Conservation (phyloP, 2,329 filamentous ascomycete species). For the Orbilia quercus region DNA sequence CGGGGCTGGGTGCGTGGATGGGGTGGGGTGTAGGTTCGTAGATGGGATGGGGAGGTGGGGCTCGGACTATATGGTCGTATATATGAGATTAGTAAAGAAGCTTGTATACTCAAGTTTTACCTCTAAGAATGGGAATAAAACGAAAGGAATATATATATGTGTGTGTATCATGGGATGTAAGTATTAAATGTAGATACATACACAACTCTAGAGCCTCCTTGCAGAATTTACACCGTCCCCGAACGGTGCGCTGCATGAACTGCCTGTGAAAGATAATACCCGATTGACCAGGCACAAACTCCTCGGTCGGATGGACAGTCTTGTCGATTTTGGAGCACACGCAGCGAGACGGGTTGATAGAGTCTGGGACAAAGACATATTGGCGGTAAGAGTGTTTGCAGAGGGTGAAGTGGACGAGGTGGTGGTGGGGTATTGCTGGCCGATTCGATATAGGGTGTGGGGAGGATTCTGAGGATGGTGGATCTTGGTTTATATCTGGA, state of each 20-base stretch:
- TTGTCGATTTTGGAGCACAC: slow-evolving; percentile 7
- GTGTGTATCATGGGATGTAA: too few relatives aligned
- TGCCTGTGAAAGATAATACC: slow-evolving; percentile 1
- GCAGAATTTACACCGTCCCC: slow-evolving; percentile 10
- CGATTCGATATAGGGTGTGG: too few relatives aligned
- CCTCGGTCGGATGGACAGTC: neutral
- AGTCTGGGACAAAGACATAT: slow-evolving; percentile 21
- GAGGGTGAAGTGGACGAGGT: slow-evolving; percentile 20
- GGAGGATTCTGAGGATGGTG: neutral
- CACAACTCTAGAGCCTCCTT: neutral
- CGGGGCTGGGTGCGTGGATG: too few relatives aligned
- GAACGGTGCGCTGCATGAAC: slow-evolving; percentile 13
- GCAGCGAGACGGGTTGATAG: slow-evolving; percentile 5
- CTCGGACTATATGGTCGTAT: too few relatives aligned
- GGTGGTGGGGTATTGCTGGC: slow-evolving; percentile 10
- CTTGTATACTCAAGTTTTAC: too few relatives aligned
- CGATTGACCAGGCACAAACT: slow-evolving; percentile 13
- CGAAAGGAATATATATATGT: too few relatives aligned
- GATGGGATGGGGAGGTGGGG: too few relatives aligned
- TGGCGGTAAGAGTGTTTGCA: slow-evolving; percentile 18
- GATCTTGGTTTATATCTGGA: neutral
- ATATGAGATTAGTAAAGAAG: too few relatives aligned
- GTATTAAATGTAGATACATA: too few relatives aligned
- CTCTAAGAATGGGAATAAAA: too few relatives aligned
- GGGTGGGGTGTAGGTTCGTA: too few relatives aligned